Conservation (phyloP, 345 rosid species). For the Ailanthus altissimus region DNA sequence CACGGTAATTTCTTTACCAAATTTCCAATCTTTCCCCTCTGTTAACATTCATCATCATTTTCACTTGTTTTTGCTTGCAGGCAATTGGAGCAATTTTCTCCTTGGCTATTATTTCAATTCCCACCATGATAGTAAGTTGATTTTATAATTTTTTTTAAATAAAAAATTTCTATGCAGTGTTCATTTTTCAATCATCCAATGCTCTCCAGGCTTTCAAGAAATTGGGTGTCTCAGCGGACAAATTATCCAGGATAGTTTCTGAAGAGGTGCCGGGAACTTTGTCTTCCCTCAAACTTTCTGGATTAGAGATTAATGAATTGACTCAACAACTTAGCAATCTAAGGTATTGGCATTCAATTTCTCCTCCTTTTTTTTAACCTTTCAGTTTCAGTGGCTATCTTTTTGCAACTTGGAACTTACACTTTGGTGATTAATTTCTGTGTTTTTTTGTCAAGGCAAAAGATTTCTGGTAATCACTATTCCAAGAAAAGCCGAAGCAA, state of each 20-base stretch:
- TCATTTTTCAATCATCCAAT: not conserved
- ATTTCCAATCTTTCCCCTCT: too few relatives aligned
- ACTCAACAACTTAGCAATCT: slow-evolving; percentile 36
- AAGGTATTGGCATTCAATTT: slow-evolving; percentile 5
- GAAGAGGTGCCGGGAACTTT: slow-evolving; percentile 43
- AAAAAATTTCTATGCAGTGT: not conserved
- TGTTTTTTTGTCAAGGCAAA: slow-evolving; percentile 25
- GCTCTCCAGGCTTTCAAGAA: slow-evolving; percentile 31
- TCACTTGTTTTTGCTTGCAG: not conserved
- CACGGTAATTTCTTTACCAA: slow-evolving; percentile 14
- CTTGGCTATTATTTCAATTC: slow-evolving; percentile 32
- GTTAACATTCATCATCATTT: not conserved
- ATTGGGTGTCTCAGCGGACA: slow-evolving; percentile 26
- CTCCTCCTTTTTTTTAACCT: too few relatives aligned
- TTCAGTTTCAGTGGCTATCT: too few relatives aligned
- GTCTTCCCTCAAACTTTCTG: slow-evolving; percentile 39
- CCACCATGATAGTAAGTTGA: slow-evolving; percentile 31
- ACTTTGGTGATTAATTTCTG: not conserved
- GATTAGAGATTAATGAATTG: slow-evolving; percentile 36
- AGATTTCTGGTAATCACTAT: slow-evolving; percentile 19
- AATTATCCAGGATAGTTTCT: slow-evolving; percentile 30
- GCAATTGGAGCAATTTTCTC: slow-evolving; percentile 33
- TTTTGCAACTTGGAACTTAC: not conserved
- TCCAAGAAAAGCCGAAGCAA: slow-evolving; percentile 24
- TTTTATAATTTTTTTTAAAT: not conserved